These are phyloP conservation scores for Spinacia oleracea DNA, from an alignment of 179 eudicot genomes.

Conservation along the genomic window DNA sequence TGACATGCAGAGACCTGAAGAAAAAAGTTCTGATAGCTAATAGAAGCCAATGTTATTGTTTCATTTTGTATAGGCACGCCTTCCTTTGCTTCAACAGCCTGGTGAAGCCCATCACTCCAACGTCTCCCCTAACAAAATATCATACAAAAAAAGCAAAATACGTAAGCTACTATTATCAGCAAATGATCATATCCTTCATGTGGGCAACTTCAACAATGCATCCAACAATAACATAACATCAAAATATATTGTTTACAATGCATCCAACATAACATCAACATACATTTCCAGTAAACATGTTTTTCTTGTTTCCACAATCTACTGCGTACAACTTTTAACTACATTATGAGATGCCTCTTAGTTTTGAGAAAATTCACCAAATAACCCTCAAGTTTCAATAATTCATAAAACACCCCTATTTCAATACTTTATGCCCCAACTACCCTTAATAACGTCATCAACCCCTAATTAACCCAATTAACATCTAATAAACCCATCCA, in stretches of 20 bases:
- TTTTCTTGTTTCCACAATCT: background rate
- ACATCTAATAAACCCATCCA: no score
- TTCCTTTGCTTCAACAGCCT: conserved; percentile 99
- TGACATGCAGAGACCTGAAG: conserved; percentile 65
- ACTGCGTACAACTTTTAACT: no score
- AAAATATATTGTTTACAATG: conserved; percentile 8
- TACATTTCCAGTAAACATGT: background rate
- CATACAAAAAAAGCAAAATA: background rate
- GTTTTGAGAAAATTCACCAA: no score
- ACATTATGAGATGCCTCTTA: no score
- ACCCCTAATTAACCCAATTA: no score
- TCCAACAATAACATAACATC: conserved; percentile 2
- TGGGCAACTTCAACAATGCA: background rate
- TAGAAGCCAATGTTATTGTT: conserved; percentile 95
- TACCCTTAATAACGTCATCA: no score
- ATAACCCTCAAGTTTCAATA: no score
- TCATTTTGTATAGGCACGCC: conserved; percentile 95
- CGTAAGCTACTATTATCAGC: background rate
- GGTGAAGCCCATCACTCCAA: conserved; percentile 99
- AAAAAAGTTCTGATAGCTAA: conserved; percentile 97
- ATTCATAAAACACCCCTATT: no score
- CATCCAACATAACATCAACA: conserved; percentile 13
- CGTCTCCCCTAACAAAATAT: conserved; percentile 75
- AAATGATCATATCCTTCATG: background rate
- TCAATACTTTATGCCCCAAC: no score